phyloP scores from a whole-genome alignment of 805 yeast genomes.

The Maudiozyma barnettii region DNA sequence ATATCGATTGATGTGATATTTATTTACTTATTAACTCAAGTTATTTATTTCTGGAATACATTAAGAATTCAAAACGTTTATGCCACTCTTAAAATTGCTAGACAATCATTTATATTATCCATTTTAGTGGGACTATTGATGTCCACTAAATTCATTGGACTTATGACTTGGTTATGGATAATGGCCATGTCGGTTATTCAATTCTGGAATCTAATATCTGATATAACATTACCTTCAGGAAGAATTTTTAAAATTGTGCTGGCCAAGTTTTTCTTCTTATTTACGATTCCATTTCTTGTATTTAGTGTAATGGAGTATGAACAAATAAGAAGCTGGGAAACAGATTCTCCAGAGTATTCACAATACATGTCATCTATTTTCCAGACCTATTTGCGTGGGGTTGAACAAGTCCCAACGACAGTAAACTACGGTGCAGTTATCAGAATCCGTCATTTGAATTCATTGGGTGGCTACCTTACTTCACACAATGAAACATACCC shows the following conservation, averaged over 20 bases:
- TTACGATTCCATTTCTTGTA: conserved; percentile 47
- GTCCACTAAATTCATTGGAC: conserved; percentile 64
- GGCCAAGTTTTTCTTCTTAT: conserved; percentile 34
- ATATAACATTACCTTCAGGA: conserved; percentile 38
- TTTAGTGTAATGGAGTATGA: conserved; percentile 49
- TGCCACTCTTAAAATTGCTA: conserved; percentile 42
- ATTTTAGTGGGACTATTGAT: conserved; percentile 45
- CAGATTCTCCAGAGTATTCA: conserved; percentile 12
- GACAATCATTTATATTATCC: conserved; percentile 40
- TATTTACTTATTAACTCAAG: conserved; percentile 37
- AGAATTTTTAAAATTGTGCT: conserved; percentile 34
- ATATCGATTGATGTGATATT: conserved; percentile 33
- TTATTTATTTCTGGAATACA: conserved; percentile 43
- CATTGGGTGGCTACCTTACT: conserved; percentile 71
- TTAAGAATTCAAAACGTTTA: conserved; percentile 34
- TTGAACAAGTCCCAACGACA: conserved; percentile 41
- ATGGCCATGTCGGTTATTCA: conserved; percentile 36
- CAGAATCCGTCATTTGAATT: conserved; percentile 58
- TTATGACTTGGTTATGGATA: conserved; percentile 60
- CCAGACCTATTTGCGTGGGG: conserved; percentile 45
- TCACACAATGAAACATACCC: conserved; percentile 60
- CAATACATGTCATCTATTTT: conserved; percentile 55
- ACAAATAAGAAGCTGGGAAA: conserved; percentile 30
- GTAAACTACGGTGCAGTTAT: conserved; percentile 66
- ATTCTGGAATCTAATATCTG: conserved; percentile 66